Percentiles rank a stretch among this genome's conserved stretches.
Conservation (phyloP, 1,284 basidiomycete genomes). For the Tetrapyrgos nigripes region DNA sequence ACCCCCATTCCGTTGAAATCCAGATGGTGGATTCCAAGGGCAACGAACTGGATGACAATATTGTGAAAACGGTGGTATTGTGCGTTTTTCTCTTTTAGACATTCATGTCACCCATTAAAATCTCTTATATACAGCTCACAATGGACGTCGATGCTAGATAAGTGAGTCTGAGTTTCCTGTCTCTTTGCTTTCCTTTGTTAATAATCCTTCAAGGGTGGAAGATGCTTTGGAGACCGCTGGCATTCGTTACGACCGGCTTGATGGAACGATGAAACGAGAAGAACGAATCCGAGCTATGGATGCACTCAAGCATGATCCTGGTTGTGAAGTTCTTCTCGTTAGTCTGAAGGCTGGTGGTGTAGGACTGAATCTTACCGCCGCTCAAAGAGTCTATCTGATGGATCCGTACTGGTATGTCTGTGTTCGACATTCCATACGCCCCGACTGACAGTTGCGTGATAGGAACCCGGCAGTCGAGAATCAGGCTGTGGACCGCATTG, state of each 20-base stretch:
- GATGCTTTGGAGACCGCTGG: conserved; percentile 84
- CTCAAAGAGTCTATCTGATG: conserved; percentile 91
- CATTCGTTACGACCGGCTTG: conserved; percentile 89
- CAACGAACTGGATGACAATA: conserved; percentile 68
- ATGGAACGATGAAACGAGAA: conserved; percentile 97
- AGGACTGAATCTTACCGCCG: conserved; percentile 92
- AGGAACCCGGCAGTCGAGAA: conserved; percentile 98
- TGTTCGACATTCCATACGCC: conserved; percentile 36
- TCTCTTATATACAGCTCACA: conserved; percentile 74
- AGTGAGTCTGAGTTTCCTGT: conserved; percentile 51
- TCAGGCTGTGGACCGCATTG: conserved; percentile 92
- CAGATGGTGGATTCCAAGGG: conserved; percentile 80
- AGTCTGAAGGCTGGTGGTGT: conserved; percentile 98
- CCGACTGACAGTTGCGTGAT: conserved; percentile 10
- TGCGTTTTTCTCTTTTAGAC: conserved; percentile 47
- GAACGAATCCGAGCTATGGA: conserved; percentile 92
- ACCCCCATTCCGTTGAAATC: conserved; percentile 71
- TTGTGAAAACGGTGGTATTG: conserved; percentile 93
- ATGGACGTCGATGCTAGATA: conserved; percentile 96
- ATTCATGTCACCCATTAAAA: conserved; percentile 6
- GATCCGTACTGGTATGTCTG: conserved; percentile 88
- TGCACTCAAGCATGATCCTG: conserved; percentile 83
- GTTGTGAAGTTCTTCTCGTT: conserved; percentile 91
- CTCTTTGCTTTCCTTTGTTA: conserved; percentile 18
- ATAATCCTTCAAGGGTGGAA: conserved; percentile 67